Conservation (phyloP, 495 filamentous ascomycete species). For the Aspergillus sclerotiicarbonarius region DNA sequence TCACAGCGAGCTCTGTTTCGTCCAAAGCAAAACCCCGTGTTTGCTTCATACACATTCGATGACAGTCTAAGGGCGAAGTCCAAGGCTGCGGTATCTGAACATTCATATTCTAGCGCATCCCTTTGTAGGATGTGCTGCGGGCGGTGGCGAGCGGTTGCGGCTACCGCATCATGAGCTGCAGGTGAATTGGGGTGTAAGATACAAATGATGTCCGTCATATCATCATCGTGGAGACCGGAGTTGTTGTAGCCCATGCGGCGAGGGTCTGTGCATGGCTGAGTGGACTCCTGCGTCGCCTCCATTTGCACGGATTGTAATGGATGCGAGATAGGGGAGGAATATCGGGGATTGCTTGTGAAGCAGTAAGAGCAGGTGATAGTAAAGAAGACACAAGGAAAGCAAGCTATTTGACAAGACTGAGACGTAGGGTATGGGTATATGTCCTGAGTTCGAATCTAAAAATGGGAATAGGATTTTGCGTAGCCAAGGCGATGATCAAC, state of each 20-base stretch:
- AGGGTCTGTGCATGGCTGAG: slow-evolving; percentile 79
- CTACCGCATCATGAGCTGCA: slow-evolving; percentile 66
- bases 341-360: no score
- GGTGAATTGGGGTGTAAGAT: slow-evolving; percentile 78
- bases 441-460: slow-evolving; percentile 1
- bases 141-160: slow-evolving; percentile 34
- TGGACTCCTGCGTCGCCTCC: slow-evolving; percentile 65
- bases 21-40: slow-evolving; percentile 79
- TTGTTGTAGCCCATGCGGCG: slow-evolving; percentile 70
- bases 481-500: slow-evolving; percentile 20
- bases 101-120: slow-evolving; percentile 35
- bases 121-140: slow-evolving; percentile 61
- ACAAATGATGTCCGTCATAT: slow-evolving; percentile 84
- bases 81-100: slow-evolving; percentile 43
- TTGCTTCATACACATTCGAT: slow-evolving; percentile 60
- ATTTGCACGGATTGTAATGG: slow-evolving; percentile 21
- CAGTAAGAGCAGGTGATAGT: no score
- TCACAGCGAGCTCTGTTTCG: slow-evolving; percentile 71
- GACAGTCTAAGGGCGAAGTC: slow-evolving; percentile 83
- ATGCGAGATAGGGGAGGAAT: no score
- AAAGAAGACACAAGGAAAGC: slow-evolving; percentile 5
- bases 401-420: slow-evolving; percentile 7
- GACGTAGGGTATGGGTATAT: slow-evolving; percentile 1
- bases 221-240: slow-evolving; percentile 74
- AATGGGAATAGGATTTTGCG: slow-evolving; percentile 12